phyloP scores from a whole-genome alignment of 1,139 yeast genomes.

The Blastobotrys malaysiensis region DNA sequence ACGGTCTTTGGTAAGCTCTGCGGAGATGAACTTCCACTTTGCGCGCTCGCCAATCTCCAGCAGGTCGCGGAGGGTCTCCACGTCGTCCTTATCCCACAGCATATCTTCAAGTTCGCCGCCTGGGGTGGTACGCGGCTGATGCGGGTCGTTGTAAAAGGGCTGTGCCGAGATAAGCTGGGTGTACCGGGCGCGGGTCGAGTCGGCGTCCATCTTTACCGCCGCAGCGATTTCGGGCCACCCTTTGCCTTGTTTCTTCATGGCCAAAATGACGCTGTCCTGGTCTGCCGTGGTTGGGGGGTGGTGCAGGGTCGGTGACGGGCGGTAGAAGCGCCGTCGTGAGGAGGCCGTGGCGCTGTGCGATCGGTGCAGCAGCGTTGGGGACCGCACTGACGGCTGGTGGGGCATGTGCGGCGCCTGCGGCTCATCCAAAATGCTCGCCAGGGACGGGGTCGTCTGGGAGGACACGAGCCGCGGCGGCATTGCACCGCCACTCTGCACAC shows the following conservation, averaged over 20 bases:
- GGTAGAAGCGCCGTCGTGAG: constrained; percentile 3
- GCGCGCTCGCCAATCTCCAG: constrained; percentile 38
- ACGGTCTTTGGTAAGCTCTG: constrained; percentile 28
- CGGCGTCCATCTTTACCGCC: constrained; percentile 38
- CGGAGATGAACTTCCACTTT: constrained; percentile 41
- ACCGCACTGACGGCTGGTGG: constrained; percentile 21
- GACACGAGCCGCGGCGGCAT: constrained; percentile 1
- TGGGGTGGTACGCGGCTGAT: neutral
- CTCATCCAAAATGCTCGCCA: constrained; percentile 1
- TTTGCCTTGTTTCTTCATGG: constrained; percentile 56
- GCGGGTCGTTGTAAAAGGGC: neutral
- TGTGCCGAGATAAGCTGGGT: neutral
- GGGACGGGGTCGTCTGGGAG: constrained; percentile 1
- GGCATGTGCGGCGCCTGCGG: constrained; percentile 17
- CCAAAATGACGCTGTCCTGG: constrained; percentile 62
- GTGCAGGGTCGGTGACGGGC: neutral
- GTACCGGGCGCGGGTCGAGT: neutral
- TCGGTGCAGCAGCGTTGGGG: constrained; percentile 14
- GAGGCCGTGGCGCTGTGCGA: constrained; percentile 2
- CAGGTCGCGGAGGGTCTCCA: constrained; percentile 32
- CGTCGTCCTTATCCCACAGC: constrained; percentile 34
- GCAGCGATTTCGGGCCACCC: constrained; percentile 75
- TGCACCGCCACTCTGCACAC: no score
- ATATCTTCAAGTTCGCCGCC: constrained; percentile 13
- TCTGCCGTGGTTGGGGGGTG: constrained; percentile 37